Evolutionary conservation across 2,329 filamentous ascomycete species (phyloP), one percentile per base, ranked within the genome.

Genomic region (Zalaria sp.): DNA sequence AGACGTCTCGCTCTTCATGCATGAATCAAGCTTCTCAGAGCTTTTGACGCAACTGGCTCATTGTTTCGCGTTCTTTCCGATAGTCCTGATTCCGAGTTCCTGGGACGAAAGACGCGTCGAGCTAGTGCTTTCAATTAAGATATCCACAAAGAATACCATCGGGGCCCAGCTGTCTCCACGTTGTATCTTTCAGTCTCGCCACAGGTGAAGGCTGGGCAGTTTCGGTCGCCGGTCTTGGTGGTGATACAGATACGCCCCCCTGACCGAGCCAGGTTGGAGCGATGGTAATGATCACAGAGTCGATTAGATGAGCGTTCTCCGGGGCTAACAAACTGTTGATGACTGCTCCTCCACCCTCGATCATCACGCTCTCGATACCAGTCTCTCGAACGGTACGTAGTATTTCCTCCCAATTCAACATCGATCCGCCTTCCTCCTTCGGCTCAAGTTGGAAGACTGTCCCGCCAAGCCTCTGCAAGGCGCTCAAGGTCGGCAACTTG

Each of bases 241-340:
- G 89, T 37, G 77, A 80, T 3, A 94, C 84, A 7, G 78, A 70
- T 6, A 95, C 83, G 5, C 86, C 86, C 2, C 83, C 85, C 45
- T 74, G 70, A 2, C 89, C 89, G n/a, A 96, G 69, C 75, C 86
- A 96, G 0, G 79, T 85, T 5, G 89, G 89, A 3, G 89, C 87
- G 53, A 95, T 78, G 0, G 89, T 95, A 44, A 95, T 71, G 52
- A 96, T 82, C 38, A 94, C 79, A 2, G 81, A 81, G 55, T 85
- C 73, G 35, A 93, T 68, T 5, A 87, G 64, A n/a, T 58, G 52
- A 10, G 75, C 66, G 52, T 78, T 75, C 27, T 66, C 64, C 2
- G 73, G 68, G 18, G 45, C 43, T n/a, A 96, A 68, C 11, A 96
- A 63, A 32, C 81, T 75, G 56, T 91, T 93, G 56, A 96, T 85